phyloP scores from a whole-genome alignment of 2,329 filamentous ascomycete genomes.

The Trichoderma sp. region DNA sequence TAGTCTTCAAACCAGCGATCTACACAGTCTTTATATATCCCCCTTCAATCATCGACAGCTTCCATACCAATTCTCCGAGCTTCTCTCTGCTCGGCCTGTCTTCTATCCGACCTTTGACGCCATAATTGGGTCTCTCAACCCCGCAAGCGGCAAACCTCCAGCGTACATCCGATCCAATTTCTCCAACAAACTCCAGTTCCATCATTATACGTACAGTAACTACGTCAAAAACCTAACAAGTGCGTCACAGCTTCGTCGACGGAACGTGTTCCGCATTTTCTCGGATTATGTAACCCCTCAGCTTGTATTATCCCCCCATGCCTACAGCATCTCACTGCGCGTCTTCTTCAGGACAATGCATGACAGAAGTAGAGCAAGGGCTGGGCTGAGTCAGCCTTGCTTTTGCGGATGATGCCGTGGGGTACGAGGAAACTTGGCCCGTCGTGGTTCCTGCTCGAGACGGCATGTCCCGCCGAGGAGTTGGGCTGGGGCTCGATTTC shows the following conservation, averaged over 20 bases:
- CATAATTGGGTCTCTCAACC: background rate
- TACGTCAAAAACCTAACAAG: too few relatives aligned
- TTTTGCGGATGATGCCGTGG: conserved; percentile 11
- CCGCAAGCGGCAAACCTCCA: background rate
- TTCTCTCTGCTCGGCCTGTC: conserved; percentile 2
- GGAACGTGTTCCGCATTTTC: too few relatives aligned
- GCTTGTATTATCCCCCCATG: too few relatives aligned
- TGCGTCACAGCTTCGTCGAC: too few relatives aligned
- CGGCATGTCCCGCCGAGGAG: conserved; percentile 4
- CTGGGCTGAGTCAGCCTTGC: background rate
- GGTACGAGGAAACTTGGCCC: background rate
- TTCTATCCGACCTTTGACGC: conserved; percentile 1
- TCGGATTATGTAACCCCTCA: too few relatives aligned
- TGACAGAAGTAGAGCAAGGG: background rate
- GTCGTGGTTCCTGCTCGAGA: background rate
- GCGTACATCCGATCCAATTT: background rate
- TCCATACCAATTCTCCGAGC: background rate
- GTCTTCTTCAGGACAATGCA: background rate
- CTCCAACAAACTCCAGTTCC: too few relatives aligned
- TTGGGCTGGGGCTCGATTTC: too few relatives aligned
- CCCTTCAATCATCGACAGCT: background rate
- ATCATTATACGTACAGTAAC: too few relatives aligned
- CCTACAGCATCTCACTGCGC: too few relatives aligned
- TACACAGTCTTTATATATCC: conserved; percentile 1
- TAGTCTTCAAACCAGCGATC: background rate